These are phyloP conservation scores for Oxalis stricta DNA, from an alignment of 441 rosid species.

Conservation along the genomic window DNA sequence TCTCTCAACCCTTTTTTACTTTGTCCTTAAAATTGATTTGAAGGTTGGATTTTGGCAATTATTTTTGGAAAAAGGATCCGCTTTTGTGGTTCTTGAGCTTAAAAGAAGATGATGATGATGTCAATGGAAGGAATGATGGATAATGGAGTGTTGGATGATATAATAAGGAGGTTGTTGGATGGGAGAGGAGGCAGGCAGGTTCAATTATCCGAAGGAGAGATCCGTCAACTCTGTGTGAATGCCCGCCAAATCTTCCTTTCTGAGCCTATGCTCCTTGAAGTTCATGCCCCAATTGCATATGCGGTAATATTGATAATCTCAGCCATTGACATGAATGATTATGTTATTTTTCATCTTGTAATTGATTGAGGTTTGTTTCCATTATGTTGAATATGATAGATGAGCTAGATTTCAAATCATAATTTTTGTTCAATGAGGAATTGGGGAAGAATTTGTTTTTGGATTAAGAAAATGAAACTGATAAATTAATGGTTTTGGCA, in stretches of 20 bases:
- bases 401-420: too few relatives aligned
- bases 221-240: constrained; percentile 91
- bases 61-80: neutral
- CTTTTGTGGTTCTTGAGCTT: neutral
- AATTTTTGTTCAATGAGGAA: neutral
- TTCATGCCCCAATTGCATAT: constrained; percentile 77
- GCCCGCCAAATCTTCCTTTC: constrained; percentile 92
- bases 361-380: neutral
- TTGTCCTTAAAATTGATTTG: neutral
- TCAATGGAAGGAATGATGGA: constrained; percentile 89
- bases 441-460: neutral
- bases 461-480: neutral
- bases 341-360: neutral
- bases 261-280: constrained; percentile 69
- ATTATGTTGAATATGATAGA: too few relatives aligned
- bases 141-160: constrained; percentile 71
- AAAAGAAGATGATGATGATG: constrained; percentile 58
- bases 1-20: constrained; percentile 6
- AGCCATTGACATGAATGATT: neutral
- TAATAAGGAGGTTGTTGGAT: constrained; percentile 79
- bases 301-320: constrained; percentile 32
- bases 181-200: constrained; percentile 92
- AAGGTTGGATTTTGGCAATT: neutral
- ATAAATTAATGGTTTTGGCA: neutral
- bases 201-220: constrained; percentile 89